These are phyloP conservation scores for Thamnidium elegans DNA, from an alignment of 192 early-diverging fungal genomes.

Conservation along the genomic window DNA sequence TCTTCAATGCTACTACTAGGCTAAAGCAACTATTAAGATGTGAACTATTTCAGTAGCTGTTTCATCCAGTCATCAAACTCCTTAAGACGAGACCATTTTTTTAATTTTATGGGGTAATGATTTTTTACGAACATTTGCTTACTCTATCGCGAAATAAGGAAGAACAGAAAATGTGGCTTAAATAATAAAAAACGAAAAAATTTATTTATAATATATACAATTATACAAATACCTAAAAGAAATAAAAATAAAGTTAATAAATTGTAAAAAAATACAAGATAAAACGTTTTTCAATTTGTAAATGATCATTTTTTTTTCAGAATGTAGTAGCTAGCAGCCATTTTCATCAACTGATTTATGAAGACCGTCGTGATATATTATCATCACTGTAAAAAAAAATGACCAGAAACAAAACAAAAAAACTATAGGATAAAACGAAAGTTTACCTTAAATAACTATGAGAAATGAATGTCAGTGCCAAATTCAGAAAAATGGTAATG, in stretches of 20 bases:
- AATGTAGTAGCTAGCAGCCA: slow-evolving; percentile 9
- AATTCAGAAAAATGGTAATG: not conserved
- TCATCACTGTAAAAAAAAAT: slow-evolving; percentile 16
- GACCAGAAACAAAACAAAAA: not conserved
- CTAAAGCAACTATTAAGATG: no score
- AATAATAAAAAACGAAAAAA: no score
- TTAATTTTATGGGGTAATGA: no score
- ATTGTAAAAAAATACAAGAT: not conserved
- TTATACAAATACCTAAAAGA: slow-evolving; percentile 7
- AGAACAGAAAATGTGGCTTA: no score
- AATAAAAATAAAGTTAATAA: not conserved
- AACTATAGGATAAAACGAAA: not conserved
- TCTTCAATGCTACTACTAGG: no score
- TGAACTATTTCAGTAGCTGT: no score
- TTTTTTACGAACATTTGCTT: no score
- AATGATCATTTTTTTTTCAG: slow-evolving; percentile 8
- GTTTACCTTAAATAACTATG: not conserved
- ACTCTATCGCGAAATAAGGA: no score
- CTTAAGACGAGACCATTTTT: no score
- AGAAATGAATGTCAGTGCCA: not conserved
- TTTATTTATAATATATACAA: not conserved
- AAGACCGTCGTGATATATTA: slow-evolving; percentile 35
- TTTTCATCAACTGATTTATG: slow-evolving; percentile 22
- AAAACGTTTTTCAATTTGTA: not conserved
- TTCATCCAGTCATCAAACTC: no score